Base-by-base conservation (phyloP, 768 basidiomycete species). In the Boletus sensibilis region DNA sequence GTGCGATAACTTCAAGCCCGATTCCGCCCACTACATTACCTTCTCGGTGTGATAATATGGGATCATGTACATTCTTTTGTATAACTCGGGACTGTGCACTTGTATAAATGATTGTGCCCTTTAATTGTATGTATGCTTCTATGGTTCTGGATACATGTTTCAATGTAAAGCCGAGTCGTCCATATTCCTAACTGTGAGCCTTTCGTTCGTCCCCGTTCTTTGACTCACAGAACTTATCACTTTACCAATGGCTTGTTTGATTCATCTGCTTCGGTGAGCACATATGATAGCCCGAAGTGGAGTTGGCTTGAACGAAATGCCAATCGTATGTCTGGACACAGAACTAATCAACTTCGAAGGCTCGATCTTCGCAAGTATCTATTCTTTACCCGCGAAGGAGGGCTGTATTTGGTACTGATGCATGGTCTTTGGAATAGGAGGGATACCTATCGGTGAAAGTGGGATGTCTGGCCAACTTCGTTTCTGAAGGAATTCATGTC, bases 51-150 rank as follows among this genome's bases (percentile, higher is more conserved):
- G 54, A 63, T 68, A 59, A 68, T 68, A 63, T 64, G 63, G 63
- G 25, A 63, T 63, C 58, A 63, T 68, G 67, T 68, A 70, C 59
- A 70, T 70, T 68, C 67, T 65, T 63, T 70, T 68, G 63, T 63
- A 65, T 68, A 70, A 55, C 13, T 39, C 31, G 42, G 60, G 35
- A 55, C 59, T 55, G 21, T 47, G 40, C 60, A 48, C 57, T 57
- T 70, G 68, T 68, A 61, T 61, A 61, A 62, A 64, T 18, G 52
- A 7, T 18, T 64, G 62, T 54, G 40, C 54, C 23, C 48, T 29
- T 46, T 55, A 58, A 67, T 59, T 60, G 58, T 65, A 59, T 59
- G 55, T 64, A 59, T 67, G 59, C 62, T 62, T 52, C 51, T 47
- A 39, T 38, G 34, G 40, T 57, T 43, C 33, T 42, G 34, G 27